Evolutionary conservation across 805 yeast species (phyloP).

Genomic region (Yarrowia osloensis): DNA sequence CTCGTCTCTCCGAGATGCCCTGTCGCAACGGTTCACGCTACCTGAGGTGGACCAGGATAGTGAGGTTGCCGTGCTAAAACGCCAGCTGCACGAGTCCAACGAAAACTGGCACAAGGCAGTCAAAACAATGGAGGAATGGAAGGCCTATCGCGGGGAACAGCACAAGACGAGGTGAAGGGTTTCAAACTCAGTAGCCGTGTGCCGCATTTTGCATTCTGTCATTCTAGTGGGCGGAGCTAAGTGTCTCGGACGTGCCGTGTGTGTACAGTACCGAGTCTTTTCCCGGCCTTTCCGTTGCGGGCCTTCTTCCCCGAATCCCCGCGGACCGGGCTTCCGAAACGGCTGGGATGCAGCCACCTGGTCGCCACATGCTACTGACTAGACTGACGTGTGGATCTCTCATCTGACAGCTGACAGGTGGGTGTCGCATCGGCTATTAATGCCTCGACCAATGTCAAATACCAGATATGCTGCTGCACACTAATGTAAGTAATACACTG

Average conservation of each 20-base stretch:
- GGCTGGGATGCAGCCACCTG: slow-evolving; percentile 5
- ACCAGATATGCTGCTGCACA: neutral
- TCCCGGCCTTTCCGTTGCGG: neutral
- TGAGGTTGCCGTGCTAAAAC: slow-evolving; percentile 33
- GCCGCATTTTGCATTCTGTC: neutral
- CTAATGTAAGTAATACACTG: slow-evolving; percentile 1
- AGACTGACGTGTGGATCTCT: slow-evolving; percentile 1
- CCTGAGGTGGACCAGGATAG: slow-evolving; percentile 31
- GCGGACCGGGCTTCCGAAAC: slow-evolving; percentile 22
- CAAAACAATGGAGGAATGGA: slow-evolving; percentile 39
- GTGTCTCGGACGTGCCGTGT: neutral
- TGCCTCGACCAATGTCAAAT: neutral
- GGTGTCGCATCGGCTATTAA: slow-evolving; percentile 1
- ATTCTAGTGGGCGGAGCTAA: neutral
- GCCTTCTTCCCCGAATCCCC: neutral
- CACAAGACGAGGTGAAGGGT: neutral
- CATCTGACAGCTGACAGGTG: neutral
- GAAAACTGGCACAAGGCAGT: slow-evolving; percentile 38
- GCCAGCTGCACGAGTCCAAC: slow-evolving; percentile 34
- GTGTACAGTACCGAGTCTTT: neutral
- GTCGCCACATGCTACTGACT: neutral
- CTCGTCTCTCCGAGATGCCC: neutral
- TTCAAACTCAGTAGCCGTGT: neutral
- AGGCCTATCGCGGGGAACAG: slow-evolving; percentile 32
- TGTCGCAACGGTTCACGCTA: slow-evolving; percentile 10